Base-by-base conservation (phyloP, 2,329 filamentous ascomycete species). In the Alternaria dauci region DNA sequence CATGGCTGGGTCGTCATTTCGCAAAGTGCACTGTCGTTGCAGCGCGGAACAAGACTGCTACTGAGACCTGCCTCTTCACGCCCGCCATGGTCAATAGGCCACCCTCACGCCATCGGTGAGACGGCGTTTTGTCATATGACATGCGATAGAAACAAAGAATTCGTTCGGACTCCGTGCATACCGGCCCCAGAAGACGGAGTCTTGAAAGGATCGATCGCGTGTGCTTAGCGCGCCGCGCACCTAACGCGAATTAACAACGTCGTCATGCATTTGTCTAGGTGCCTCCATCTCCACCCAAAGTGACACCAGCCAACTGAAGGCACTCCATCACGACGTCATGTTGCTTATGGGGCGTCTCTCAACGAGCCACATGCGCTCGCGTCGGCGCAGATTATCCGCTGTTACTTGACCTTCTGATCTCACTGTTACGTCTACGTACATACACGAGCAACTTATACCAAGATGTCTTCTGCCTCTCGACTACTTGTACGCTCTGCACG, bases 241-340 rank as follows among this genome's bases (percentile, higher is more conserved):
- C 41, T 55, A 23, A 65, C 46, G 61, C 55, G 57, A 60, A 61
- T 64, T 65, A 52, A 52, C 39, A 52, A 47, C 58, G 55, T 68
- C 69, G 69, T 71, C 69, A 71, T 71, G 51, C 62, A 68, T 71
- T 65, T 62, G 59, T 59, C 48, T 65, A 61, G 56, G 65, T 59
- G 41, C 61, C 58, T 50, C 30, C 42, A 55, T 34, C 41, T 65
- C 62, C 66, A 59, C 64, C 38, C 38, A 60, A 55, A 52, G 59
- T 53, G 50, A 58, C 56, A 57, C 53, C 53, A 61, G 46, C 51
- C n/a, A 46, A 53, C 53, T 52, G 18, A 52, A 54, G 34, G 61
- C 55, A 59, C 56, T 58, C 34, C 26, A 43, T 57, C 26, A 56
- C 59, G 59, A 69, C 69, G 69, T 70, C 69, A 71, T 70, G 61